Percentiles rank a stretch among this genome's conserved stretches.
These are phyloP conservation scores for Yamadazyma trypodendri DNA, from an alignment of 1,139 yeast genomes.

Conservation along the genomic window DNA sequence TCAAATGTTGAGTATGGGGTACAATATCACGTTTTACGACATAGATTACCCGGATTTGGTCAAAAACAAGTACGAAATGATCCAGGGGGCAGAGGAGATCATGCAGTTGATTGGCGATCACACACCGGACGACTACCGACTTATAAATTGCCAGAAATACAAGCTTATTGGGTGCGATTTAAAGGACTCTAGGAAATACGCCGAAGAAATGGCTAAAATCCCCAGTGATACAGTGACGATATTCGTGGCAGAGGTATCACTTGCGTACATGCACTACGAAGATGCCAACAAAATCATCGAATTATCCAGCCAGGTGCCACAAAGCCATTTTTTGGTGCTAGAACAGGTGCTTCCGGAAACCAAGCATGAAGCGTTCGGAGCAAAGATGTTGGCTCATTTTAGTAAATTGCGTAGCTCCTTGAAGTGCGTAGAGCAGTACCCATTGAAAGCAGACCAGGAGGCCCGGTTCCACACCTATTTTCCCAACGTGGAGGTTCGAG, in stretches of 20 bases:
- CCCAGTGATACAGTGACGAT: constrained; percentile 36
- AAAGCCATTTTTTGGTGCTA: constrained; percentile 62
- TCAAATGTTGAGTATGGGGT: constrained; percentile 44
- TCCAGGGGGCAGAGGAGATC: constrained; percentile 49
- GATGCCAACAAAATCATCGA: constrained; percentile 66
- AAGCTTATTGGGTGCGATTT: constrained; percentile 72
- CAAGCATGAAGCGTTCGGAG: constrained; percentile 62
- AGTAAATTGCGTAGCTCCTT: constrained; percentile 66
- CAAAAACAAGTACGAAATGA: constrained; percentile 50
- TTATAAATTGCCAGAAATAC: constrained; percentile 48
- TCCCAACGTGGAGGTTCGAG: constrained; percentile 48
- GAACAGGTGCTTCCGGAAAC: constrained; percentile 77
- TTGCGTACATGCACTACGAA: constrained; percentile 74
- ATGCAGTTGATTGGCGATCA: constrained; percentile 42
- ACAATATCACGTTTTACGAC: constrained; percentile 55
- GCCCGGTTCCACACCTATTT: constrained; percentile 49
- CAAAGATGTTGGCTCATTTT: constrained; percentile 75
- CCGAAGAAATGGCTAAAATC: constrained; percentile 31
- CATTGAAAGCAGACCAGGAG: constrained; percentile 48
- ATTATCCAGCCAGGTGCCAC: constrained; percentile 44
- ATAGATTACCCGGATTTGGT: constrained; percentile 75
- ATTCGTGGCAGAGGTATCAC: constrained; percentile 79
- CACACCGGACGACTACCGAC: constrained; percentile 21
- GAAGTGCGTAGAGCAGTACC: constrained; percentile 63
- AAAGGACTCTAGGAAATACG: constrained; percentile 46